Conservation (phyloP, 108 stramenopile genomes). For the Fragilariopsis cylindrus region DNA sequence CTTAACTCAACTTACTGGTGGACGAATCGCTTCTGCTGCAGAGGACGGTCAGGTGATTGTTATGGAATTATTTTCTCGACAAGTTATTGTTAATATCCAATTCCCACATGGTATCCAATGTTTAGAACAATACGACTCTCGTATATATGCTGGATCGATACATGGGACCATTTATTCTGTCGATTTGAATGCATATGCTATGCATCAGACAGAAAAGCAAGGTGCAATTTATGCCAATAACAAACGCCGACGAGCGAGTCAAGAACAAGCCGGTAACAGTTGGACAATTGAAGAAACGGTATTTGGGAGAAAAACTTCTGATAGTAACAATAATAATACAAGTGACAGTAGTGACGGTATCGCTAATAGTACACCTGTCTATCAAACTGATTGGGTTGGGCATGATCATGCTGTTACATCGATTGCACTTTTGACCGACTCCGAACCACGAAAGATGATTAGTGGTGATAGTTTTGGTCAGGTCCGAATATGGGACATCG, state of each 20-base stretch:
- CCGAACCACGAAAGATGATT: conserved; percentile 40
- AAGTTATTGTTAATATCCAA: conserved; percentile 61
- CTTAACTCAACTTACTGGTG: conserved; percentile 40
- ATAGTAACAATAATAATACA: not conserved
- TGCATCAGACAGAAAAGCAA: conserved; percentile 46
- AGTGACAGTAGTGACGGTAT: not conserved
- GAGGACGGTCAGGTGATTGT: conserved; percentile 67
- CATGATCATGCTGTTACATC: conserved; percentile 66
- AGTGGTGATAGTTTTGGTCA: conserved; percentile 76
- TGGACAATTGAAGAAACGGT: conserved; percentile 36
- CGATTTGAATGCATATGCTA: conserved; percentile 69
- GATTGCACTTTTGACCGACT: conserved; percentile 58
- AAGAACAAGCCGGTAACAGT: conserved; percentile 2
- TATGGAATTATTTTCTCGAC: conserved; percentile 59
- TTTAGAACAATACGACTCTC: conserved; percentile 30
- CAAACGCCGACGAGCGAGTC: conserved; percentile 14
- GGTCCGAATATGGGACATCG: conserved; percentile 81
- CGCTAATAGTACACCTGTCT: conserved; percentile 8
- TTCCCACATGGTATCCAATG: conserved; percentile 57
- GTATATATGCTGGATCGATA: conserved; percentile 63
- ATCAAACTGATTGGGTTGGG: conserved; percentile 61
- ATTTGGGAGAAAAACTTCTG: conserved; percentile 27
- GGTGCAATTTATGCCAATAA: conserved; percentile 32
- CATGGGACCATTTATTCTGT: conserved; percentile 72
- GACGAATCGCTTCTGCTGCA: conserved; percentile 60